Percentiles rank a stretch among this genome's conserved stretches.
phyloP scores from a whole-genome alignment of 768 basidiomycete genomes.

The Mycena latifolia region DNA sequence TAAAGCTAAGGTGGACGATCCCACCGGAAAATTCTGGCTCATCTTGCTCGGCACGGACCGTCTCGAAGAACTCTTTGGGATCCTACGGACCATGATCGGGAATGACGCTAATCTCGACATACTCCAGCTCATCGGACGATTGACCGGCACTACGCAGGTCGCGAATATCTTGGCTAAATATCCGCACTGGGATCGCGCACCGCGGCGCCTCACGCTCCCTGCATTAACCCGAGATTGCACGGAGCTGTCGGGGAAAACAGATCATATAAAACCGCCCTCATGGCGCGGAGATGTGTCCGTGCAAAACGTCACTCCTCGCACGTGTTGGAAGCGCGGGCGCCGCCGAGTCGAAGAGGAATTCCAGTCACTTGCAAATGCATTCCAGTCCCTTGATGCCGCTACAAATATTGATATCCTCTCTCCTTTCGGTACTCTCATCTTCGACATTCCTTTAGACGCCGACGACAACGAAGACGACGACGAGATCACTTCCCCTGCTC shows the following conservation, averaged over 20 bases:
- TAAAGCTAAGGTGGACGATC: conserved; percentile 50
- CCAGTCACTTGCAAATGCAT: background rate
- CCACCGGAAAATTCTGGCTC: conserved; percentile 45
- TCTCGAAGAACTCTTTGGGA: conserved; percentile 50
- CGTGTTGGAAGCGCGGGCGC: conserved; percentile 45
- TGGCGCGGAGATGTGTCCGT: conserved; percentile 49
- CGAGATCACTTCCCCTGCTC: background rate
- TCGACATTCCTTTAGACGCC: background rate
- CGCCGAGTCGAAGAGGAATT: background rate
- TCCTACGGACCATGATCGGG: conserved; percentile 51
- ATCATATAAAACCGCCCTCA: conserved; percentile 51
- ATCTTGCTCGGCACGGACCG: conserved; percentile 53
- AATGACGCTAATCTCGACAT: conserved; percentile 47
- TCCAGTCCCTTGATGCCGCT: background rate
- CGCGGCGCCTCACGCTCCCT: conserved; percentile 41
- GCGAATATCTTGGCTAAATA: conserved; percentile 50
- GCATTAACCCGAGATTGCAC: background rate
- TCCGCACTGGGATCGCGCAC: conserved; percentile 53
- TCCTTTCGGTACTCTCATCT: background rate
- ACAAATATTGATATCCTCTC: conserved; percentile 5
- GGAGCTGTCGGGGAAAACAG: conserved; percentile 21
- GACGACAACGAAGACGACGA: conserved; percentile 21
- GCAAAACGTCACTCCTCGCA: conserved; percentile 39
- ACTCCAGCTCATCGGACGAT: conserved; percentile 39
- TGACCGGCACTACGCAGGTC: conserved; percentile 48